Evolutionary conservation across 2,329 filamentous ascomycete genomes (phyloP), one percentile per base, ranked within the genome.

Genomic region (Aureobasidium sp.): DNA sequence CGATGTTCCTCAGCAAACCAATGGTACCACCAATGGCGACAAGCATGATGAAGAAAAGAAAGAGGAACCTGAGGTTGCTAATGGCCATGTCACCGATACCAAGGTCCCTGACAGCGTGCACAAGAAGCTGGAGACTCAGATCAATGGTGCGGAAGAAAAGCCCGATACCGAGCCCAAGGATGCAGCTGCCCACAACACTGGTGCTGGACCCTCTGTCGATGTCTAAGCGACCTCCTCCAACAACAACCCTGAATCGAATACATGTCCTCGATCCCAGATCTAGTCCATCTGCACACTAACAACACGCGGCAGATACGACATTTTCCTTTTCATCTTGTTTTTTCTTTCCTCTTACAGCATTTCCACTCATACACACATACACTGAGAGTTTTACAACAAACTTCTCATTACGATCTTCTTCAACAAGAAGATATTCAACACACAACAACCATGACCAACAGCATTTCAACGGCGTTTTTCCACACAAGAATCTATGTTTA

Each of bases 361-460:
- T 43, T n/a, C n/a, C n/a, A n/a, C n/a, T n/a, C n/a, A n/a, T n/a
- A n/a, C n/a, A n/a, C 55, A 43, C 23, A 43, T 15, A 47, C 29
- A 27, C 25, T 51, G 43, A 45, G 45, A 61, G 43, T 51, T 50
- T 15, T 10, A 38, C 58, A 61, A 64, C 60, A 27, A 45, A 27
- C 60, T 45, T 42, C 40, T 33, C 60, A 45, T 29, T 48, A 63
- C 59, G 43, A 61, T 62, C 59, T 62, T 62, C 59, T 62, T 62
- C 59, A 62, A 62, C 59, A 62, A 62, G 59, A 53, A 62, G 59
- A 62, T 50, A 64, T 54, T 53, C 59, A 63, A 63, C 59, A 63
- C 47, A 47, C n/a, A n/a, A n/a, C n/a, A 8, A n/a, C n/a, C 23
- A 53, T 45, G 25, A 45, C 58, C 25, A n/a, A n/a, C 45, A 51